Conservation (phyloP, 768 basidiomycete species). For the Suillus discolor region DNA sequence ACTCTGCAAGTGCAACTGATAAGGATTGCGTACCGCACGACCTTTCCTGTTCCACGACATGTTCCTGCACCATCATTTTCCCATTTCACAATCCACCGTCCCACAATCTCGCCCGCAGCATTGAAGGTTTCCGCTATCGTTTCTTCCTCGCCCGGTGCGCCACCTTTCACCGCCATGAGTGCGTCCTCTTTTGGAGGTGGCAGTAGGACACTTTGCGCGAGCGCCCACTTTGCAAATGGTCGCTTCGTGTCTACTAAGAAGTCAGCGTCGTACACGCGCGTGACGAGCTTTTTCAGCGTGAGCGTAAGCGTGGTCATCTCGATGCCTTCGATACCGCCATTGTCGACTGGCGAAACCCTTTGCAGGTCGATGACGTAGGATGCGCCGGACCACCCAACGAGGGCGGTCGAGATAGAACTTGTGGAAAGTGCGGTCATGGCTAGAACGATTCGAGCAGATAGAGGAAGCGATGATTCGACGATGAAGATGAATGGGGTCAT, state of each 20-base stretch:
- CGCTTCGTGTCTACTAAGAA: constrained; percentile 69
- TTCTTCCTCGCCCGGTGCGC: constrained; percentile 58
- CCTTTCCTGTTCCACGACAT: constrained; percentile 63
- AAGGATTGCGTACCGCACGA: constrained; percentile 59
- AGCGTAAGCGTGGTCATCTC: constrained; percentile 74
- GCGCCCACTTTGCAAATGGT: constrained; percentile 82
- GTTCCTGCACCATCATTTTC: constrained; percentile 61
- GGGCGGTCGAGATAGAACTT: constrained; percentile 70
- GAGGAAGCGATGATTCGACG: constrained; percentile 75
- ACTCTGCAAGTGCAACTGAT: neutral
- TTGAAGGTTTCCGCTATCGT: constrained; percentile 79
- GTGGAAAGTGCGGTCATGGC: constrained; percentile 72
- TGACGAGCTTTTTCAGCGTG: constrained; percentile 58
- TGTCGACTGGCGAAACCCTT: constrained; percentile 46
- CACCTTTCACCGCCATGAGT: constrained; percentile 31
- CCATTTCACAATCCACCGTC: constrained; percentile 83
- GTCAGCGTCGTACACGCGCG: constrained; percentile 73
- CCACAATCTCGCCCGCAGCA: constrained; percentile 58
- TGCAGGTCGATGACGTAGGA: constrained; percentile 75
- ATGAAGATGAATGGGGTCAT: constrained; percentile 83
- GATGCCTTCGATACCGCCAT: constrained; percentile 51
- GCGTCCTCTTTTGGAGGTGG: constrained; percentile 39
- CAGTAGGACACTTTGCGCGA: constrained; percentile 56
- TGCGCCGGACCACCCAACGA: constrained; percentile 70
- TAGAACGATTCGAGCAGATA: constrained; percentile 66